Base-by-base conservation (phyloP, 768 basidiomycete genomes). In the Calocybe gangraenosa region DNA sequence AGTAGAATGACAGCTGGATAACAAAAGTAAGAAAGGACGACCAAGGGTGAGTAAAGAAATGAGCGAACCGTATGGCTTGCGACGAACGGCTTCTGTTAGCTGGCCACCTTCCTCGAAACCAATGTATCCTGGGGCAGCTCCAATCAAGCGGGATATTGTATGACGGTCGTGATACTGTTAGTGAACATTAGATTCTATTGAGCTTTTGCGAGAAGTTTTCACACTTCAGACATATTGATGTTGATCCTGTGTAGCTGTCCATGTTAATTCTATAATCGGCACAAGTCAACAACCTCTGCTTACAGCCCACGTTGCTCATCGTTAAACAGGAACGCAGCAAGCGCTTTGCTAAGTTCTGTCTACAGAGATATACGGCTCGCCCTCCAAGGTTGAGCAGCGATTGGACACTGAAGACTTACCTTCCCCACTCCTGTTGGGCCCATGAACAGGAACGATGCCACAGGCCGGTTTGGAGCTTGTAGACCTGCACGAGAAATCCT, bases 41-140 rank as follows among this genome's bases (percentile, higher is more conserved):
- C 10, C 3, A 3, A n/a, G 18, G 20, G 37, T 2, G 7, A 28
- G 22, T 10, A 36, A 17, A 15, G 30, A 15, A 35, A 20, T 15
- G 40, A n/a, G 34, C 72, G 45, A 49, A 79, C 87, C 88, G 64
- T 93, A 95, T 0, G 92, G 92, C 60, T 88, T 88, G 36, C 93
- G 77, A 30, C 92, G 77, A 36, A 96, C 86, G 44, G 92, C 92
- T 66, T 96, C 93, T 1, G 93, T 95, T 39, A 96, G 69, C 59
- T 95, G 92, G 50, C 71, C 90, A 3, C 90, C 89, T 53, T 87
- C 80, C 56, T 96, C 92, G 58, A 93, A 84, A 0, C 94, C 95
- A 23, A 96, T 84, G 57, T 93, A 95, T 3, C 94, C 94, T 7
- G 94, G 91, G 0, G 92, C 89, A 1, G 92, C 88, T 44, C 94